Evolutionary conservation across 345 rosid genomes (phyloP), one percentile per base, ranked within the genome.

Genomic region (Lenwebbia sp.): DNA sequence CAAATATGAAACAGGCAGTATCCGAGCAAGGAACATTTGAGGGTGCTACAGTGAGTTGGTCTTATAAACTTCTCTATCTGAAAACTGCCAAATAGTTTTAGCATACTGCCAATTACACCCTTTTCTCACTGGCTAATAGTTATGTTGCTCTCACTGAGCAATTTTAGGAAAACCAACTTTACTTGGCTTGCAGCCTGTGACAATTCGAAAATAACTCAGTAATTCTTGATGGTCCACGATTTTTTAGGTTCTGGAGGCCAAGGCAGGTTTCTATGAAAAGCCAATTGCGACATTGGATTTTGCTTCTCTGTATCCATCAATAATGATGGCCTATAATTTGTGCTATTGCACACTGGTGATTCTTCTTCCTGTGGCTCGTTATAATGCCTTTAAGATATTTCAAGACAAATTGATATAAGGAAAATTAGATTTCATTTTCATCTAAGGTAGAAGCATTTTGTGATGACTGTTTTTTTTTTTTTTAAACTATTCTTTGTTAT

Each of bases 281-380:
- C 99, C 98, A 82, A 95, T 96, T 90, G 99, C 99, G 51, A 97
- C 99, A 70, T 88, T 97, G 86, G 99, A 97, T 94, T 97, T 96
- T 91, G 99, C 99, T 84, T 97, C 99, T 86, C 82, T 97, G 83
- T 97, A 97, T 91, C 99, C 99, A 54, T 97, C 99, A 53, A 97
- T 97, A 89, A 97, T 97, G 99, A 97, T 96, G 99, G 99, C 99
- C 75, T 97, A 96, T 91, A 97, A 97, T 91, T 88, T 97, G 81
- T 97, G 99, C 88, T 97, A 96, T 91, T 95, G 99, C 90, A 96
- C 98, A 55, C 89, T 97, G 98, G 99, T 97, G 88, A 89, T 84
- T 88, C 76, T 90, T 84, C 82, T 82, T 86, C 82, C 53, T 11
- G 74, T 86, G 54, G 62, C 55, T 83, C 82, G 44, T 51, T 84